Evolutionary conservation across 2,329 filamentous ascomycete species (phyloP).

Genomic region (Pseudomassariella vexata): DNA sequence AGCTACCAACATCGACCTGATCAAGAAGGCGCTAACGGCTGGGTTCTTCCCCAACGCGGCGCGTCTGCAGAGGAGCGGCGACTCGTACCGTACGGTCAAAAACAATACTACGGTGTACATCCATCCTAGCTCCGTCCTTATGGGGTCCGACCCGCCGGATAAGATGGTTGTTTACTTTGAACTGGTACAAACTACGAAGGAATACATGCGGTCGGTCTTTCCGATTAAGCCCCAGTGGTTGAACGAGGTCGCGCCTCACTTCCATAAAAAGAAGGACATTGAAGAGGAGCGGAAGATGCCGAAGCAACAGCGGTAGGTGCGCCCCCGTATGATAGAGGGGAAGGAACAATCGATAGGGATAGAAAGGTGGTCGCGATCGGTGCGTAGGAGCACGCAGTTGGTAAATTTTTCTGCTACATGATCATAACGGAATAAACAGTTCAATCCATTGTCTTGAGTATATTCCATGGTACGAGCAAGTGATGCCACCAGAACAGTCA

Average conservation of each 20-base stretch:
- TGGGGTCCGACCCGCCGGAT: slow-evolving; percentile 66
- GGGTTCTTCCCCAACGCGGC: slow-evolving; percentile 96
- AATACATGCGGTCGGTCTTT: slow-evolving; percentile 87
- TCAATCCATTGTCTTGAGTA: too few relatives aligned
- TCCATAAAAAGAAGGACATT: slow-evolving; percentile 86
- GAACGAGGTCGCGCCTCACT: slow-evolving; percentile 86
- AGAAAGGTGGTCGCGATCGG: too few relatives aligned
- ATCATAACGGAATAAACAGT: too few relatives aligned
- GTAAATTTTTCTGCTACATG: too few relatives aligned
- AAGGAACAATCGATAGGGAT: too few relatives aligned
- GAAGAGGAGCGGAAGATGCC: slow-evolving; percentile 79
- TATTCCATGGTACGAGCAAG: too few relatives aligned
- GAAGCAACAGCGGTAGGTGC: slow-evolving; percentile 34
- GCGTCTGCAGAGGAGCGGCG: slow-evolving; percentile 73
- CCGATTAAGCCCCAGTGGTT: slow-evolving; percentile 82
- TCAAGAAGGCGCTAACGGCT: slow-evolving; percentile 81
- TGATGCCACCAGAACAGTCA: too few relatives aligned
- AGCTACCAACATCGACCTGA: slow-evolving; percentile 65
- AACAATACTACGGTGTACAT: slow-evolving; percentile 83
- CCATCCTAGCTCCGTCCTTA: slow-evolving; percentile 82
- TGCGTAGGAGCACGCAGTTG: too few relatives aligned
- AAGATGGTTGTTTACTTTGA: slow-evolving; percentile 88
- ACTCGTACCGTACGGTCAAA: slow-evolving; percentile 88
- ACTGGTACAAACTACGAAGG: slow-evolving; percentile 75
- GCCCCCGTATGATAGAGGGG: too few relatives aligned